These are phyloP conservation scores for Cetraspora pellucida DNA, from an alignment of 192 early-diverging fungal genomes.

Conservation along the genomic window DNA sequence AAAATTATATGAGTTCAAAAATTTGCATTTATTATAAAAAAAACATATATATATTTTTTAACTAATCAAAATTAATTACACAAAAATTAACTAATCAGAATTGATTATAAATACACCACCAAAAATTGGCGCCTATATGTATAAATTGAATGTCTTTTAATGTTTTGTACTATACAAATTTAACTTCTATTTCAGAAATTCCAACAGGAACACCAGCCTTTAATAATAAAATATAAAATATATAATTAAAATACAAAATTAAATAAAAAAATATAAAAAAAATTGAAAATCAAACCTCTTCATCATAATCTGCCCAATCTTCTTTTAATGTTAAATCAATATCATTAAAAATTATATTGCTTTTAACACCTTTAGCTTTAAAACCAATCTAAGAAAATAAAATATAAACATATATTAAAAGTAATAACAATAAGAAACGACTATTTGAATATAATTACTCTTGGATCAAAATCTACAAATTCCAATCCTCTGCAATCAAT, in stretches of 20 bases:
- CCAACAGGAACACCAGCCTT: slow-evolving; percentile 66
- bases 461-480: slow-evolving; percentile 73
- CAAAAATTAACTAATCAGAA: no score
- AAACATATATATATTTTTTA: no score
- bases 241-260: not conserved
- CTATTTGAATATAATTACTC: slow-evolving; percentile 39
- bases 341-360: slow-evolving; percentile 71
- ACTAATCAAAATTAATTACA: no score
- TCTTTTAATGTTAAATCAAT: slow-evolving; percentile 73
- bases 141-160: no score
- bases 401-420: not conserved
- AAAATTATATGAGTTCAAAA: no score
- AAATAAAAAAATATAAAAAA: not conserved
- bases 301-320: slow-evolving; percentile 92
- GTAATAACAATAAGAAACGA: not conserved
- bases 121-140: no score
- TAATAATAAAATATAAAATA: not conserved
- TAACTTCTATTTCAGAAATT: slow-evolving; percentile 59
- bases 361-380: slow-evolving; percentile 71
- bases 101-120: no score
- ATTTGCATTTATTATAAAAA: no score
- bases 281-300: slow-evolving; percentile 51
- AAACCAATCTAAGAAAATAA: slow-evolving; percentile 52
- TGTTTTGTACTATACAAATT: no score
- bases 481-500: slow-evolving; percentile 88